These are phyloP conservation scores for Emericellopsis terricola DNA, from an alignment of 495 filamentous ascomycete genomes.

Conservation along the genomic window DNA sequence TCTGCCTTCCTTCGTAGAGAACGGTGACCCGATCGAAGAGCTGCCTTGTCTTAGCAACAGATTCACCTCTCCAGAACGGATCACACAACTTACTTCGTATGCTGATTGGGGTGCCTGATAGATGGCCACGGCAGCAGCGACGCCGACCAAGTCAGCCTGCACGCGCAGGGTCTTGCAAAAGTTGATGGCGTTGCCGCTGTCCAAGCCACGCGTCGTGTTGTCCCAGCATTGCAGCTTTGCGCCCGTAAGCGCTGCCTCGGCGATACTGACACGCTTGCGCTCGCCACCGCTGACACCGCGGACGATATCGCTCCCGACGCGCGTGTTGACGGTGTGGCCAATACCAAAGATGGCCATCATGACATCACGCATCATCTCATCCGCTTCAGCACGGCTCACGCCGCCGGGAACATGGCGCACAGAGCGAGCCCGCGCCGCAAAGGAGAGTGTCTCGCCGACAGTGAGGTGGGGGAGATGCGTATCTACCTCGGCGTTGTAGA, in stretches of 20 bases:
- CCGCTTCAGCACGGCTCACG: conserved; percentile 18
- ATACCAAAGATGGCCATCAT: conserved; percentile 52
- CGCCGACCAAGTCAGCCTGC: conserved; percentile 34
- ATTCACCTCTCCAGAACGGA: too few relatives aligned
- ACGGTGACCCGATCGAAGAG: conserved; percentile 45
- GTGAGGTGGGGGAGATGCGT: conserved; percentile 42
- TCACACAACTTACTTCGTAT: too few relatives aligned
- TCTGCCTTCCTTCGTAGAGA: conserved; percentile 42
- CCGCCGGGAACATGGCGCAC: conserved; percentile 26
- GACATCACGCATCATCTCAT: conserved; percentile 27
- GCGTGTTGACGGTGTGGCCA: conserved; percentile 54
- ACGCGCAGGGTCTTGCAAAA: conserved; percentile 26
- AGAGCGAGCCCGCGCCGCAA: conserved; percentile 34
- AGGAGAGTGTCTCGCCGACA: conserved; percentile 40
- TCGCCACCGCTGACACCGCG: conserved; percentile 48
- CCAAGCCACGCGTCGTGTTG: conserved; percentile 33
- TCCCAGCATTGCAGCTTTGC: conserved; percentile 26
- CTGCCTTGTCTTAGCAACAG: too few relatives aligned
- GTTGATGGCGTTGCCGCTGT: conserved; percentile 27
- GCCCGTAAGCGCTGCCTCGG: conserved; percentile 17
- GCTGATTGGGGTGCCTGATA: conserved; percentile 57
- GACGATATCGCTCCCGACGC: conserved; percentile 67
- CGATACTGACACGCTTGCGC: conserved; percentile 34
- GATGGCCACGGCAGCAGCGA: conserved; percentile 42
- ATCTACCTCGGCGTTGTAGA: conserved; percentile 44